Conservation (phyloP, 805 yeast species). For the Hagleromyces aurorensis region DNA sequence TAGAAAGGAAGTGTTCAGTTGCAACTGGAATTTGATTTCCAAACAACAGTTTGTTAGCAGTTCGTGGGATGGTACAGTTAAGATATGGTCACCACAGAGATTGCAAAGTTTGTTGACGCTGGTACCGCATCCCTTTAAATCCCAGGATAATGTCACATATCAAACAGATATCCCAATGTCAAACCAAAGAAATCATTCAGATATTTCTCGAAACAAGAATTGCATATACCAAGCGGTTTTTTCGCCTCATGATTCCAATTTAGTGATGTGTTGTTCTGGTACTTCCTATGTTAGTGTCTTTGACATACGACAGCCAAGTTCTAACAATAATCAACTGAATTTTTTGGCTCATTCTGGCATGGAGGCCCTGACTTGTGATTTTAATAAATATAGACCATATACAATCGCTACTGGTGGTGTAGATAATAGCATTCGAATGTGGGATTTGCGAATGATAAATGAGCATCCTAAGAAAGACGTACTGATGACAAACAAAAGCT, state of each 20-base stretch:
- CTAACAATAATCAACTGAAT: constrained; percentile 42
- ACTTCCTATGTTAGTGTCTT: constrained; percentile 67
- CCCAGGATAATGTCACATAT: constrained; percentile 13
- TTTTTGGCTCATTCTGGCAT: constrained; percentile 71
- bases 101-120: constrained; percentile 51
- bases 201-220: constrained; percentile 35
- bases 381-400: constrained; percentile 79
- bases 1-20: constrained; percentile 60
- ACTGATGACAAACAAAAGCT: constrained; percentile 3
- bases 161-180: constrained; percentile 30
- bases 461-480: constrained; percentile 33
- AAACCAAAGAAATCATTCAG: constrained; percentile 29
- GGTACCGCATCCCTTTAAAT: constrained; percentile 28
- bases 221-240: constrained; percentile 76
- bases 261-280: constrained; percentile 63
- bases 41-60: constrained; percentile 64
- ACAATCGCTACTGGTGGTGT: constrained; percentile 88
- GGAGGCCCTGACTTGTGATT: constrained; percentile 76
- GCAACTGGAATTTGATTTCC: constrained; percentile 66
- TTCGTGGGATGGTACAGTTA: constrained; percentile 89
- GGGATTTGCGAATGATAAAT: constrained; percentile 77
- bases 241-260: constrained; percentile 76
- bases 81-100: constrained; percentile 66
- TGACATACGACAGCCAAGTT: constrained; percentile 69
- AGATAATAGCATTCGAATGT: constrained; percentile 71